Conservation (phyloP, 2,329 filamentous ascomycete genomes). For the Polytolypa hystricis region DNA sequence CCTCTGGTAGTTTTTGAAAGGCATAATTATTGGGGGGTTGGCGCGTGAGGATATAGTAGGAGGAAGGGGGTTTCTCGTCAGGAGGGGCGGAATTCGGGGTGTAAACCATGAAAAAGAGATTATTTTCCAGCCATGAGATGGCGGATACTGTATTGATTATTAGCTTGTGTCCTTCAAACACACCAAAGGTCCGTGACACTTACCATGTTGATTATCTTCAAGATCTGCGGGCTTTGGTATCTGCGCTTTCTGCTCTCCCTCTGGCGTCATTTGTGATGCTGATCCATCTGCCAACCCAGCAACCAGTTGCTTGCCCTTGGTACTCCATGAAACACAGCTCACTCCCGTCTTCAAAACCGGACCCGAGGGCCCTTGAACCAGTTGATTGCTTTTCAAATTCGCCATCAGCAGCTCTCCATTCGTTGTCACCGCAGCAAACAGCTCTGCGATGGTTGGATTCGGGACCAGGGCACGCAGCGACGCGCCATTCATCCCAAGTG, state of each 20-base stretch:
- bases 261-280: constrained; percentile 70
- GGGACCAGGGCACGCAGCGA: constrained; percentile 63
- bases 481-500: constrained; percentile 65
- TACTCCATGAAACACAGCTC: constrained; percentile 82
- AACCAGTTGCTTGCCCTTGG: constrained; percentile 81
- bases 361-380: constrained; percentile 50
- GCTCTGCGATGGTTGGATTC: constrained; percentile 55
- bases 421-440: constrained; percentile 69
- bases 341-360: constrained; percentile 61
- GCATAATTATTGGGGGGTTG: constrained; percentile 43
- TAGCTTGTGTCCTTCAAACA: too few relatives aligned
- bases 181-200: constrained; percentile 21
- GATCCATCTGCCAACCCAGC: constrained; percentile 74
- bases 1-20: constrained; percentile 64
- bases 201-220: constrained; percentile 54
- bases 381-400: constrained; percentile 57
- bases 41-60: constrained; percentile 70
- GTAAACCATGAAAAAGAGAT: constrained; percentile 72
- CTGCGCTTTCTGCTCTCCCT: constrained; percentile 63
- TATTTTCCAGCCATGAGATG: constrained; percentile 78
- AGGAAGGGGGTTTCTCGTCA: constrained; percentile 48
- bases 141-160: constrained; percentile 49
- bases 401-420: constrained; percentile 76
- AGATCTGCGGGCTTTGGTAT: constrained; percentile 67
- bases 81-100: constrained; percentile 49